These are phyloP conservation scores for Zhuliangozyma parablackwelliae DNA, from an alignment of 1,139 yeast species.

Conservation along the genomic window DNA sequence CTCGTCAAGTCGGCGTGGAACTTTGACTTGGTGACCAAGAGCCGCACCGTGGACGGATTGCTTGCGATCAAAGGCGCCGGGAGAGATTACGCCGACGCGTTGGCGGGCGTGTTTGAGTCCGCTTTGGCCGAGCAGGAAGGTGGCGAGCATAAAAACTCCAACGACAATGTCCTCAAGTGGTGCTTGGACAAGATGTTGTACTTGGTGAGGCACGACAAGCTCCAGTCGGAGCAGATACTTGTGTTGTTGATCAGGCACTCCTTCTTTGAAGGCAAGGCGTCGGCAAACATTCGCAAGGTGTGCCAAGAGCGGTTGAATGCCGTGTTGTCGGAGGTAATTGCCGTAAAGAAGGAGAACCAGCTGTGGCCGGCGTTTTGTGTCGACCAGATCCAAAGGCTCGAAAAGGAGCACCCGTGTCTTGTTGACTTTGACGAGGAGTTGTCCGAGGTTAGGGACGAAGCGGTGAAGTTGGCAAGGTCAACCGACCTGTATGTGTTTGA, in stretches of 20 bases:
- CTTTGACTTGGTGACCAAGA: slow-evolving; percentile 75
- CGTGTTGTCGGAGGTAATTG: slow-evolving; percentile 55
- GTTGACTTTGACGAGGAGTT: slow-evolving; percentile 55
- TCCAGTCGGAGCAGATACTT: slow-evolving; percentile 31
- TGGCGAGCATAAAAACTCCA: slow-evolving; percentile 15
- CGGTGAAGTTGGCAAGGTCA: slow-evolving; percentile 27
- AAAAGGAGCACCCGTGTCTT: slow-evolving; percentile 20
- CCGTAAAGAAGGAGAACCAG: slow-evolving; percentile 33
- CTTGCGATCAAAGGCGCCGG: slow-evolving; percentile 26
- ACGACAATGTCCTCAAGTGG: slow-evolving; percentile 57
- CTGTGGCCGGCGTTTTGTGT: slow-evolving; percentile 59
- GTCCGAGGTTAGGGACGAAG: slow-evolving; percentile 43
- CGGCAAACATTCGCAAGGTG: slow-evolving; percentile 32
- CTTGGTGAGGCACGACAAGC: slow-evolving; percentile 49
- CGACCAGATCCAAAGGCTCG: slow-evolving; percentile 24
- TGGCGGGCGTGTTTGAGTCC: slow-evolving; percentile 14
- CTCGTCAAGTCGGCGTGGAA: slow-evolving; percentile 52
- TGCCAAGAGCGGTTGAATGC: slow-evolving; percentile 64
- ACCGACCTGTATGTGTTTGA: slow-evolving; percentile 46
- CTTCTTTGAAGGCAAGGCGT: slow-evolving; percentile 41
- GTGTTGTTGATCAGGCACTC: slow-evolving; percentile 50
- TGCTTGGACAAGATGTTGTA: slow-evolving; percentile 62
- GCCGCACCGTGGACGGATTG: slow-evolving; percentile 61
- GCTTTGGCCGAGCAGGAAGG: slow-evolving; percentile 21
- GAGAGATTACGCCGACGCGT: slow-evolving; percentile 4